phyloP scores from a whole-genome alignment of 129 eudicot species.

The Chrysanthemum makinoi region DNA sequence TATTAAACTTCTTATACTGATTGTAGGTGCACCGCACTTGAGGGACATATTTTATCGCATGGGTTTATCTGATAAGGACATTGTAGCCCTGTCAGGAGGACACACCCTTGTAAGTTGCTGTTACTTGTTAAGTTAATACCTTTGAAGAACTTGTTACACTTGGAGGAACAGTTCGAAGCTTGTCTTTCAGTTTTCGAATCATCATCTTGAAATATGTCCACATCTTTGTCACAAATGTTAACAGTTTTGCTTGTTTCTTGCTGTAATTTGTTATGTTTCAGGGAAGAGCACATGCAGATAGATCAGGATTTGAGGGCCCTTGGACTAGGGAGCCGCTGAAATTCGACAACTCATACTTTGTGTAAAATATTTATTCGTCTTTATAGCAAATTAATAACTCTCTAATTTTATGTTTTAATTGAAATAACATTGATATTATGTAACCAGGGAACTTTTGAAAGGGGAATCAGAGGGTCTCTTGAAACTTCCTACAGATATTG shows the following conservation, averaged over 20 bases:
- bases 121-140: slow-evolving; percentile 15
- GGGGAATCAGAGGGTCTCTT: slow-evolving; percentile 85
- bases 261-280: slow-evolving; percentile 23
- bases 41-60: slow-evolving; percentile 84
- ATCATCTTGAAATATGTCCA: not conserved
- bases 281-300: slow-evolving; percentile 97
- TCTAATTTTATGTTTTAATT: not conserved
- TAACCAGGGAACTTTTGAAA: slow-evolving; percentile 81
- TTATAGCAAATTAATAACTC: not conserved
- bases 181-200: slow-evolving; percentile 1
- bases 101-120: slow-evolving; percentile 79
- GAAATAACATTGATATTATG: slow-evolving; percentile 8
- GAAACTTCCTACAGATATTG: slow-evolving; percentile 74
- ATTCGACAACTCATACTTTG: slow-evolving; percentile 88
- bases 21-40: slow-evolving; percentile 76
- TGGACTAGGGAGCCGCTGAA: slow-evolving; percentile 92
- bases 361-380: slow-evolving; percentile 39
- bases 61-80: slow-evolving; percentile 93
- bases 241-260: slow-evolving; percentile 13
- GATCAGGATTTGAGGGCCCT: slow-evolving; percentile 96
- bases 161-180: not conserved
- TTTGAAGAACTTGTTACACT: slow-evolving; percentile 16
- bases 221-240: slow-evolving; percentile 19
- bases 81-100: slow-evolving; percentile 94
- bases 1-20: slow-evolving; percentile 16